Evolutionary conservation across 164 flowering plant genomes (phyloP).

Genomic region (Akebia trifoliata): DNA sequence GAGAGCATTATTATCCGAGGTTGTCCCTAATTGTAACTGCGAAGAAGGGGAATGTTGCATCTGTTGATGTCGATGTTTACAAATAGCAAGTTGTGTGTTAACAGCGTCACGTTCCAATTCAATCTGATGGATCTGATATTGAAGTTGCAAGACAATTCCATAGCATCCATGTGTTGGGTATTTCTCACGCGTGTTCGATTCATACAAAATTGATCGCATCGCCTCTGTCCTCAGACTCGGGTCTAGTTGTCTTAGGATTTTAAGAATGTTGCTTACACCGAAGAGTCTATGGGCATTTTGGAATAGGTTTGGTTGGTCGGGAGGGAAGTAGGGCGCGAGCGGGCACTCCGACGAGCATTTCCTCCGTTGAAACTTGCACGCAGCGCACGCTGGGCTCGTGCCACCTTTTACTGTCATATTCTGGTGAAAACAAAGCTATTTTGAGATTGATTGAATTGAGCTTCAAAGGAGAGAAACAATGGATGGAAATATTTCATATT

Average conservation of each 20-base stretch:
- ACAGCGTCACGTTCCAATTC: constrained; percentile 51
- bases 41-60: constrained; percentile 7
- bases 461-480: too few relatives aligned
- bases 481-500: too few relatives aligned
- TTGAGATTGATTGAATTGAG: too few relatives aligned
- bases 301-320: constrained; percentile 35
- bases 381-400: constrained; percentile 62
- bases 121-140: constrained; percentile 6
- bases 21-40: constrained; percentile 10
- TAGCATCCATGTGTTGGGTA: constrained; percentile 44
- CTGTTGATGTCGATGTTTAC: constrained; percentile 36
- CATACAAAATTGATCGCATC: constrained; percentile 35
- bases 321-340: constrained; percentile 59
- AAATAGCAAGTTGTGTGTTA: constrained; percentile 38
- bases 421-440: too few relatives aligned
- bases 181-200: constrained; percentile 34
- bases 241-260: constrained; percentile 23
- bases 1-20: constrained; percentile 3
- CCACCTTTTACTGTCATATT: constrained; percentile 34
- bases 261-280: constrained; percentile 50
- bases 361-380: constrained; percentile 58
- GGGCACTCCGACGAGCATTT: constrained; percentile 46
- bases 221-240: constrained; percentile 24
- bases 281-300: constrained; percentile 48
- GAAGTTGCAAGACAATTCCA: constrained; percentile 22